A percentile compares a stretch with the other conserved stretches of the same genome.
Conservation (phyloP, 306 rosid genomes). For the Gastrolobium villosum region DNA sequence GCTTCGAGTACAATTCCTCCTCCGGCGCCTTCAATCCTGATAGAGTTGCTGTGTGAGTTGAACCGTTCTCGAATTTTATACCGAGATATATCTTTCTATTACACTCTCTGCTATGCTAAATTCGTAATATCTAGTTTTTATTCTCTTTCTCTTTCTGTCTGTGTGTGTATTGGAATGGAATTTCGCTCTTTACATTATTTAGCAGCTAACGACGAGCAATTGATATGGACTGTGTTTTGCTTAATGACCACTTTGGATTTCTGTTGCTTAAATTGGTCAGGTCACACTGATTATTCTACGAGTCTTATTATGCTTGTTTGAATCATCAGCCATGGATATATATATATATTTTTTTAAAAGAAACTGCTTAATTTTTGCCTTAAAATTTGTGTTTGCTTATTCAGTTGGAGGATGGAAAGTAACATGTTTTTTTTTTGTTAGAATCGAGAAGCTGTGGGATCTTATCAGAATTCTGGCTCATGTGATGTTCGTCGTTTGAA, state of each 20-base stretch:
- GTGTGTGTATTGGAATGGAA: constrained; percentile 26
- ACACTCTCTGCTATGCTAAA: constrained; percentile 9
- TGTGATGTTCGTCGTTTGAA: constrained; percentile 44
- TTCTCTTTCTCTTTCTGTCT: no score
- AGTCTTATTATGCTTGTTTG: background rate
- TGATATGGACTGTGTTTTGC: constrained; percentile 23
- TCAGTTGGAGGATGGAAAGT: constrained; percentile 33
- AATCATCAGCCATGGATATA: background rate
- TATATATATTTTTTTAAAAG: background rate
- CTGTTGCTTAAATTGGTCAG: constrained; percentile 15
- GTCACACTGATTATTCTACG: background rate
- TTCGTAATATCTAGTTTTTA: constrained; percentile 23
- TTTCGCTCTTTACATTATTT: constrained; percentile 21
- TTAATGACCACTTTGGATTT: constrained; percentile 20
- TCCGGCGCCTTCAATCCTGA: constrained; percentile 97
- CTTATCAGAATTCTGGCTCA: constrained; percentile 35
- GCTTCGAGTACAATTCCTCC: constrained; percentile 93
- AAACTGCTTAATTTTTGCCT: background rate
- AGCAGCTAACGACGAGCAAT: background rate
- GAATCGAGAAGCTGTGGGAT: constrained; percentile 33
- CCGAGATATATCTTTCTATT: background rate
- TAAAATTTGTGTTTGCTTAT: constrained; percentile 10
- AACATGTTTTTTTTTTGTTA: constrained; percentile 25
- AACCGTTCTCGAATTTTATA: constrained; percentile 1
- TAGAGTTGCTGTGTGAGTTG: constrained; percentile 92